These are phyloP conservation scores for Acorus gramineus DNA, from an alignment of 106 monocot genomes.

Conservation along the genomic window DNA sequence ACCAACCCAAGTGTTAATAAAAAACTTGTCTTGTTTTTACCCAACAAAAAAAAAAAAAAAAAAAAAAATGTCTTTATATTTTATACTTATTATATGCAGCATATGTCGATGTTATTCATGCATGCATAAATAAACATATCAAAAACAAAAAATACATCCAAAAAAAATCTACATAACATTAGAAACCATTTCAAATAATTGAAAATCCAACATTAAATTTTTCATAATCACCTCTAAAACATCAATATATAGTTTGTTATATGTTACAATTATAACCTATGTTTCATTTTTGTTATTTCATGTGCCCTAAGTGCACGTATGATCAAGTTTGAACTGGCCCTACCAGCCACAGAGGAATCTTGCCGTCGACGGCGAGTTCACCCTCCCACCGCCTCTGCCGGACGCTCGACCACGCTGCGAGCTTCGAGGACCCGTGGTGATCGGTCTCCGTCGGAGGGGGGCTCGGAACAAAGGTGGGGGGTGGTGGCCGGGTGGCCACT, in stretches of 20 bases:
- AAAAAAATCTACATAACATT: background rate
- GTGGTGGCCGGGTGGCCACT: slow-evolving; percentile 28
- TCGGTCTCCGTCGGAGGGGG: background rate
- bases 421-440: slow-evolving; percentile 12
- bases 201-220: background rate
- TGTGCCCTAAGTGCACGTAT: background rate
- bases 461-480: slow-evolving; percentile 4
- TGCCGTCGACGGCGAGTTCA: slow-evolving; percentile 53
- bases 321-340: background rate
- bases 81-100: too few relatives aligned
- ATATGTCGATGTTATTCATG: too few relatives aligned
- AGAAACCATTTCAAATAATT: background rate
- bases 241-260: background rate
- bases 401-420: slow-evolving; percentile 76
- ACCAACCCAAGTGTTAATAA: too few relatives aligned
- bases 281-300: background rate
- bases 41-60: too few relatives aligned
- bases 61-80: too few relatives aligned
- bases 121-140: too few relatives aligned
- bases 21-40: too few relatives aligned
- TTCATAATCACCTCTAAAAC: background rate
- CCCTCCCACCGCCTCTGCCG: slow-evolving; percentile 84
- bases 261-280: background rate
- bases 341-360: slow-evolving; percentile 88
- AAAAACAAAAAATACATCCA: too few relatives aligned